phyloP scores from a whole-genome alignment of 805 yeast species.

The Saturnispora besseyi region DNA sequence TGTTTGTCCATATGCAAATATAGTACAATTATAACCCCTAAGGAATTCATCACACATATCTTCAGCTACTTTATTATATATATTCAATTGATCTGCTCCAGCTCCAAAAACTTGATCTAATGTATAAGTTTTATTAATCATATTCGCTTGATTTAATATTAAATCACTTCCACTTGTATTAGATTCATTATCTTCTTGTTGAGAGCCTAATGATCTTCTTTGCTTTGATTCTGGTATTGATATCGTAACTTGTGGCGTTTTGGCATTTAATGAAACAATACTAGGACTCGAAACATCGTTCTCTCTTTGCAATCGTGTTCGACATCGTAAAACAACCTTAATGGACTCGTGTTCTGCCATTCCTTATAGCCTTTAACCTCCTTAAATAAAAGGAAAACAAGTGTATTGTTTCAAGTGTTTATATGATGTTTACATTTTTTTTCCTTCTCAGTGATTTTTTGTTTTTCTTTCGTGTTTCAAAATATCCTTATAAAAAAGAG shows the following conservation, averaged over 20 bases:
- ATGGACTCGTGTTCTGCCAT: conserved; percentile 26
- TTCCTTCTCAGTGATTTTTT: not conserved
- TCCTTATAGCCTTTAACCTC: not conserved
- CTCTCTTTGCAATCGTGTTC: conserved; percentile 41
- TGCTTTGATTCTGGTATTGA: conserved; percentile 6
- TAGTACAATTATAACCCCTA: conserved; percentile 45
- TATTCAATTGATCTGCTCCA: conserved; percentile 37
- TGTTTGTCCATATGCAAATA: conserved; percentile 53
- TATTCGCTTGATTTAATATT: conserved; percentile 1
- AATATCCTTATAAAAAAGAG: not conserved
- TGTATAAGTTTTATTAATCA: conserved; percentile 30
- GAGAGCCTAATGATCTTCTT: not conserved
- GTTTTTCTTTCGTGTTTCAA: not conserved
- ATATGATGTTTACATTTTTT: not conserved
- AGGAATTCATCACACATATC: conserved; percentile 43
- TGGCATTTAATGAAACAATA: conserved; percentile 39
- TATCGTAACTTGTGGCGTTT: conserved; percentile 11
- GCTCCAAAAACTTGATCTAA: conserved; percentile 51
- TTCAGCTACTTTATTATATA: conserved; percentile 38
- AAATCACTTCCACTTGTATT: not conserved
- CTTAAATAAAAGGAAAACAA: not conserved
- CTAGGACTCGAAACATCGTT: conserved; percentile 36
- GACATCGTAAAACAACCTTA: conserved; percentile 47
- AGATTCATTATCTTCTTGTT: not conserved
- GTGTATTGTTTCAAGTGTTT: not conserved